Base-by-base conservation (phyloP, 1,284 basidiomycete genomes). In the Malassezia nana region DNA sequence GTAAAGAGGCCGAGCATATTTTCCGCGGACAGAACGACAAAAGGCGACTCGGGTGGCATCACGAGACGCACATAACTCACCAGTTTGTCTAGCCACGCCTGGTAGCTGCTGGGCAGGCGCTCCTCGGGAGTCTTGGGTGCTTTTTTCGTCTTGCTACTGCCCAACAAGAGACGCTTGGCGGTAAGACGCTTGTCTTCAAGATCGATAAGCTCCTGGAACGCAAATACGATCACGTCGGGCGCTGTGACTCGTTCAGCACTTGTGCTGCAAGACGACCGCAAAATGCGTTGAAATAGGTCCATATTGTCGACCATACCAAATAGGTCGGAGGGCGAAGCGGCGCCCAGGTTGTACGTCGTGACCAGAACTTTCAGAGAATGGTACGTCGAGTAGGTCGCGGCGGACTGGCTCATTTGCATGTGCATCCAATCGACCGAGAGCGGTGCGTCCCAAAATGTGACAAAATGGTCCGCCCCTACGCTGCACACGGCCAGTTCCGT, bases 161-260 rank as follows among this genome's bases (percentile, higher is more conserved):
- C 68, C 5, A 73, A 51, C 22, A 73, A 43, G 8, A 72, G 38
- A 15, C 52, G 61, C 52, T 72, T 72, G 12, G 91, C 90, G 0
- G 86, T 85, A 75, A 95, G 83, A 75, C 84, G 89, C 59, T 88
- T 83, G 65, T 83, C 85, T 62, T 95, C 90, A 10, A 98, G 80
- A 71, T 95, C 89, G 58, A 98, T 87, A 33, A 95, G 81, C 76
- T 96, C 92, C 74, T 98, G 92, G 70, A 96, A 85, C 1, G 90
- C 90, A 71, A 96, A 94, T 2, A 83, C 82, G 63, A 98, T 85
- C 62, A 96, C 83, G 64, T 95, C 91, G 0, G 91, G 88, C 84
- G 58, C 51, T 5, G 35, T 38, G 35, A 38, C 35, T 8, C 31
- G n/a, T 32, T 35, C 18, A 16, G 25, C 5, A 10, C 50, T 46